Evolutionary conservation across 148 eudicot species (phyloP), one percentile per base, ranked within the genome.

Genomic region (Oxyria digyna): DNA sequence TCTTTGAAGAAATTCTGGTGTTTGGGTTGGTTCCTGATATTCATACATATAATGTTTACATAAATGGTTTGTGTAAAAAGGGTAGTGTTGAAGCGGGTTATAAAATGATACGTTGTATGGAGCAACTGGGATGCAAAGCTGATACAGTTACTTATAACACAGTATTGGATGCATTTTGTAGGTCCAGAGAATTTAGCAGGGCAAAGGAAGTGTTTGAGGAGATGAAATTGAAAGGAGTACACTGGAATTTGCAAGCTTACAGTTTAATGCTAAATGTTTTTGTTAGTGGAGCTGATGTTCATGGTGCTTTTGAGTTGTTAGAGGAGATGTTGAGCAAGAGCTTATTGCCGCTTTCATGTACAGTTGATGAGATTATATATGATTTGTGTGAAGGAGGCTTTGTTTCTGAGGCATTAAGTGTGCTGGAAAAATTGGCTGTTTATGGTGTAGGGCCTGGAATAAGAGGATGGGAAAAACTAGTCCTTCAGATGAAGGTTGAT

Each of bases 1-100:
- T 87, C 82, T 85, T 87, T 45, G 89, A 85, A 72, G 92, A 85
- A 75, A 68, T 85, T 81, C 82, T 87, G 6, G 75, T 87, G 70
- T 72, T 78, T 54, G 92, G 92, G 9, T 78, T 87, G 75, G 85
- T 81, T 70, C 92, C 92, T 0, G 69, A 83, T 78, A 48, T 83
- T 32, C 37, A 24, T 70, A 85, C 89, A 23, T 87, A 85, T 68
- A 87, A 85, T 71, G 82, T 76, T 59, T 83, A 81, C 41, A 73
- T 87, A 38, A 69, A 23, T 8, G 87, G 87, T 41, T 46, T 87
- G 75, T 76, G 85, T 67, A 74, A 79, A 76, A 85, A 85, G 78
- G 73, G 74, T 27, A 81, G 76, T n/a, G 72, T 78, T 8, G 81
- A 83, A 42, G 84, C 68, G 32, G 89, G 82, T 14, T 71, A 77